Conservation (phyloP, 345 rosid species). For the Linum usitatissimum region DNA sequence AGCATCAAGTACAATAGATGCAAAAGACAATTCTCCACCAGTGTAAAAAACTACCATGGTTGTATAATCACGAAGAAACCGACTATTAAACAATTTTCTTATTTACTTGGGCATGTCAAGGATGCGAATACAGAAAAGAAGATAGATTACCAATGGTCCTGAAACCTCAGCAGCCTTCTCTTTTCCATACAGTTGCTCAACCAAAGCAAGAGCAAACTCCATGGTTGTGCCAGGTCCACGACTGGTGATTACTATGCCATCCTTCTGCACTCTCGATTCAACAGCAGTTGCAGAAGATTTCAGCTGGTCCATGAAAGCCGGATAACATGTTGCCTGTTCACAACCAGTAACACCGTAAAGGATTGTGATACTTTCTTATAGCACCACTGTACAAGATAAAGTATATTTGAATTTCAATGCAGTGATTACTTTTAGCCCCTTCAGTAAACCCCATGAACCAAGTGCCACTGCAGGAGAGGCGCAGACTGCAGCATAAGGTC, state of each 20-base stretch:
- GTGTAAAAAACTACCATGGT: neutral
- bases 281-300: conserved; percentile 49
- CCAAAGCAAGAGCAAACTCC: conserved; percentile 64
- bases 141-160: conserved; percentile 50
- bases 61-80: too few relatives aligned
- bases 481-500: conserved; percentile 72
- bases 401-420: neutral
- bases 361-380: neutral
- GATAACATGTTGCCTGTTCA: conserved; percentile 78
- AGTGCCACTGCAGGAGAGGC: conserved; percentile 80
- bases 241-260: conserved; percentile 67
- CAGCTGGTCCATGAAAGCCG: conserved; percentile 71
- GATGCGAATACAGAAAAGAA: neutral
- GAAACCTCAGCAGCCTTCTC: conserved; percentile 63
- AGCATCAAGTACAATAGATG: neutral
- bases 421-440: conserved; percentile 59
- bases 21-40: neutral
- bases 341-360: neutral
- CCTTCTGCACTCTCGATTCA: conserved; percentile 78
- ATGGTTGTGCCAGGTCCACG: conserved; percentile 87
- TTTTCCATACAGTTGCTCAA: conserved; percentile 69
- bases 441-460: conserved; percentile 79
- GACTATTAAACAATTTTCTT: neutral
- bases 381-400: neutral
- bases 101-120: neutral